A percentile compares a stretch with the other conserved stretches of the same genome.
These are phyloP conservation scores for Didymella pinodella DNA, from an alignment of 2,329 filamentous ascomycete genomes.

Conservation along the genomic window DNA sequence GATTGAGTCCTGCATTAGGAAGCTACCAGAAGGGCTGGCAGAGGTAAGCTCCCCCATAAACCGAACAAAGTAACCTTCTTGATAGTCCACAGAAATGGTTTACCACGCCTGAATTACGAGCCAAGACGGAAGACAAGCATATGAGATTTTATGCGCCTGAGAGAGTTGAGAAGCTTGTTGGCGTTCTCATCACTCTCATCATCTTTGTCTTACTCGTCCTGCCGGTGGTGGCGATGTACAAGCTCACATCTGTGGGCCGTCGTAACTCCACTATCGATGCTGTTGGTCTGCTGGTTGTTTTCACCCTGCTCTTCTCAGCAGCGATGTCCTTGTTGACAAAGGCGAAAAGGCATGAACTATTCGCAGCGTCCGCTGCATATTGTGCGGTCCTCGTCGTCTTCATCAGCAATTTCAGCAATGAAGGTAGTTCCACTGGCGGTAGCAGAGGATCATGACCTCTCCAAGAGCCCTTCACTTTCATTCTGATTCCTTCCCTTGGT, in stretches of 20 bases:
- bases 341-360: slow-evolving; percentile 47
- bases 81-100: too few relatives aligned
- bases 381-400: slow-evolving; percentile 51
- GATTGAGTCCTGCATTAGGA: slow-evolving; percentile 31
- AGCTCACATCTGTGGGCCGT: slow-evolving; percentile 38
- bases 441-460: too few relatives aligned
- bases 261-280: slow-evolving; percentile 47
- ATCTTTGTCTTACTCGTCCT: slow-evolving; percentile 51
- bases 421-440: too few relatives aligned
- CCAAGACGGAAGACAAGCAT: slow-evolving; percentile 24
- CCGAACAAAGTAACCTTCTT: too few relatives aligned
- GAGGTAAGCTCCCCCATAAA: too few relatives aligned
- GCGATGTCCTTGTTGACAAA: slow-evolving; percentile 47
- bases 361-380: slow-evolving; percentile 48
- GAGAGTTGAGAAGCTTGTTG: slow-evolving; percentile 46
- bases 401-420: slow-evolving; percentile 46
- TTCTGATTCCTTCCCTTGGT: too few relatives aligned
- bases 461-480: too few relatives aligned
- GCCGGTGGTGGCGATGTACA: slow-evolving; percentile 50
- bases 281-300: slow-evolving; percentile 52
- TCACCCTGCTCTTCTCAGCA: slow-evolving; percentile 48
- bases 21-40: too few relatives aligned
- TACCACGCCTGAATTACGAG: too few relatives aligned
- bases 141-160: slow-evolving; percentile 41
- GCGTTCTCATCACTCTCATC: slow-evolving; percentile 47